A percentile compares a stretch with the other conserved stretches of the same genome.
phyloP scores from a whole-genome alignment of 2,329 filamentous ascomycete genomes.

The Microdochium nivale region DNA sequence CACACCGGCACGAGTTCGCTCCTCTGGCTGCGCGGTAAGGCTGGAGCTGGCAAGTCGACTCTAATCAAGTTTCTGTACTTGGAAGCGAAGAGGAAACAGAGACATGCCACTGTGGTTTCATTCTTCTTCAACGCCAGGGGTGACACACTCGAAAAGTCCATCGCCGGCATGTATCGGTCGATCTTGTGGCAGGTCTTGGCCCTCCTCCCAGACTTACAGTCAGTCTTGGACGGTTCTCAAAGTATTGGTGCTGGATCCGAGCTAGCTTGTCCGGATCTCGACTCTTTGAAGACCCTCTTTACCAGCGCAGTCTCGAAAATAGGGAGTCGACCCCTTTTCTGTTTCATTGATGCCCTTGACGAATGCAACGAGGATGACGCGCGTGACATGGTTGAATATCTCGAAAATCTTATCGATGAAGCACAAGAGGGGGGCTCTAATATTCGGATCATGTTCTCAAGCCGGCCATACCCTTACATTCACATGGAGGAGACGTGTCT shows the following conservation, averaged over 20 bases:
- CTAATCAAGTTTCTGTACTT: constrained; percentile 2
- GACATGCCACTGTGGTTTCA: constrained; percentile 24
- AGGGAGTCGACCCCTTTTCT: constrained; percentile 3
- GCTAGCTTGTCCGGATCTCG: background rate
- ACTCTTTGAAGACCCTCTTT: constrained; percentile 1
- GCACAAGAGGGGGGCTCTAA: constrained; percentile 4
- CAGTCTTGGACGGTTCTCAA: background rate
- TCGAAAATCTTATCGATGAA: constrained; percentile 26
- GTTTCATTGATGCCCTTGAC: constrained; percentile 30
- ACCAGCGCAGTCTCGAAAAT: constrained; percentile 5
- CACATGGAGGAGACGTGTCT: background rate
- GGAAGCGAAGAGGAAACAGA: background rate
- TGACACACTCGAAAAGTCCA: constrained; percentile 31
- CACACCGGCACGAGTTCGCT: background rate
- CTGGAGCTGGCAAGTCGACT: constrained; percentile 4
- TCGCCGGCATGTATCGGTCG: constrained; percentile 39
- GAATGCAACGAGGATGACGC: constrained; percentile 35
- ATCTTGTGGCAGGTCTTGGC: constrained; percentile 35
- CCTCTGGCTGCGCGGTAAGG: constrained; percentile 4
- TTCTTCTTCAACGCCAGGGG: constrained; percentile 44
- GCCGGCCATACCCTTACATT: constrained; percentile 16
- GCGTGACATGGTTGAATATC: constrained; percentile 31
- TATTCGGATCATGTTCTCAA: constrained; percentile 33
- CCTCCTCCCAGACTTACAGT: constrained; percentile 21
- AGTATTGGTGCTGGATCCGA: too few species aligned